Evolutionary conservation across 768 basidiomycete species (phyloP), one percentile per base, ranked within the genome.

Genomic region (Exidia glandulosa): DNA sequence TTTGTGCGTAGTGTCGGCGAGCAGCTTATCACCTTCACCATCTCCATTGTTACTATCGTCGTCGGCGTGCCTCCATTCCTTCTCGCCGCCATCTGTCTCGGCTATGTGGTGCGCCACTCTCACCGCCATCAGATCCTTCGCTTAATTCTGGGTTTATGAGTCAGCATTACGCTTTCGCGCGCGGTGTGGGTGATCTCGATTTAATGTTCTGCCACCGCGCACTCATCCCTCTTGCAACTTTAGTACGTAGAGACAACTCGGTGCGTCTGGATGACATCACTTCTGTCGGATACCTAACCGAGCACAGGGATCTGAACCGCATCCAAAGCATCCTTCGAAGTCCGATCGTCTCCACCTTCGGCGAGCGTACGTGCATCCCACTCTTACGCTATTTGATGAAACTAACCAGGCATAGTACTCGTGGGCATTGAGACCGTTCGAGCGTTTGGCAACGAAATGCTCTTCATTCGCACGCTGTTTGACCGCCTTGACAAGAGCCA

Each of bases 301-400:
- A 31, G 65, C 68, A 37, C 66, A 59, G 74, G 56, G 72, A 72
- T 58, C 58, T 74, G 32, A 58, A 72, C 32, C 57, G 74, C 29
- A 66, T 74, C 37, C 70, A 73, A 60, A 69, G 72, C 31, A 73
- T 69, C 6, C 66, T 70, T 25, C 64, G 72, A 56, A 61, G 61
- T 10, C 63, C 66, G 19, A 63, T 64, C 57, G 59, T 57, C 61
- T 64, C 60, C 7, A 62, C 61, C 3, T 63, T 61, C 41, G 60
- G 48, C 36, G 60, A 63, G 30, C 62, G 41, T 19, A 23, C 41
- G 10, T 45, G 41, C 23, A 45, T 19, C 19, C 23, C 19, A 10
- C 19, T 19, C 19, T 10, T 14, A 19, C 41, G 41, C 6, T 66
- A 47, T 63, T 60, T 64, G 66, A n/a, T n/a, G n/a, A n/a, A n/a